Base-by-base conservation (phyloP, 768 basidiomycete species). In the Kwoniella shandongensis region DNA sequence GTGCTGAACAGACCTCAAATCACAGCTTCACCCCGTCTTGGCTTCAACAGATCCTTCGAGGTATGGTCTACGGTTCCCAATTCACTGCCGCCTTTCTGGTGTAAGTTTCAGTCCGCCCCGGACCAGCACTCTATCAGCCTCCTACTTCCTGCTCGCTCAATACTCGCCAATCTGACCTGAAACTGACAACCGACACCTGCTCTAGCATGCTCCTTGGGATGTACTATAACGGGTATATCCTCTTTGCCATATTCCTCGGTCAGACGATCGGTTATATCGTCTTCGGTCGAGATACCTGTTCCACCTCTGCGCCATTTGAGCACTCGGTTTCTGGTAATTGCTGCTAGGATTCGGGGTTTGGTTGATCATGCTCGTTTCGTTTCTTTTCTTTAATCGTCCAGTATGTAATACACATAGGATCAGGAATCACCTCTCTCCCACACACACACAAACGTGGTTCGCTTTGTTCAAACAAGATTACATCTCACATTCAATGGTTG, bases 151-250 rank as follows among this genome's bases (percentile, higher is more conserved):
- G 38, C 17, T 29, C 27, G 22, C 15, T 27, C 48, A 35, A 4
- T 3, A 40, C 23, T 10, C 8, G 20, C 20, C 10, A 42, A 20
- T 10, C 41, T 42, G 41, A 18, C 8, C 41, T 10, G 35, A 8
- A 17, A 17, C 35, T 36, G 35, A 36, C 35, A 17, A n/a, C 35
- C 35, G 35, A 8, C 35, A 36, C 44, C n/a, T n/a, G n/a, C n/a
- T n/a, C 5, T 18, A 67, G 63, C 25, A 66, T 70, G 63, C 47
- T 72, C 0, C 63, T 74, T 22, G 72, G 63, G 30, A 77, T 76
- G 76, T 76, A 69, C 60, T 77, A 63, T 65, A 77, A 77, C 58
- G 75, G 72, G 1, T 72, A 59, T 30, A 59, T 78, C 54, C 63
- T 78, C 22, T 54, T 78, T 30, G 69, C 63, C 7, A 76, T 78